These are phyloP conservation scores for Zygosaccharomyces sapae DNA, from an alignment of 1,139 yeast genomes.

Conservation along the genomic window DNA sequence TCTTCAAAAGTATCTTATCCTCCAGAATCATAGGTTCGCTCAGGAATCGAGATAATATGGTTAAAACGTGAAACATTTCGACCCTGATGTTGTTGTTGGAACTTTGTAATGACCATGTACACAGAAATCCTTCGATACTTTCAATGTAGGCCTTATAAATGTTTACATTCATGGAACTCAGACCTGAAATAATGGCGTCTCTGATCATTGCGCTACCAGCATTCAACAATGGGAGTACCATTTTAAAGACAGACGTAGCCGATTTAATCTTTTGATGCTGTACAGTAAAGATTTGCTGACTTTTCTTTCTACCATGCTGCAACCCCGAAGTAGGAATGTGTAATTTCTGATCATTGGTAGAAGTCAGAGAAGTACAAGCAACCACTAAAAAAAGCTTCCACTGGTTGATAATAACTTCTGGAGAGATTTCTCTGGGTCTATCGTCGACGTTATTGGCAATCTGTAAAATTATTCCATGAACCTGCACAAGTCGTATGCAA, in stretches of 20 bases:
- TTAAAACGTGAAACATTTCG: slow-evolving; percentile 73
- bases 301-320: slow-evolving; percentile 49
- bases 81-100: slow-evolving; percentile 50
- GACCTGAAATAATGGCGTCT: slow-evolving; percentile 81
- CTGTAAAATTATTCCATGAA: slow-evolving; percentile 73
- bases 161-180: slow-evolving; percentile 86
- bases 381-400: slow-evolving; percentile 87
- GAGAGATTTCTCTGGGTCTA: slow-evolving; percentile 44
- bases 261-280: slow-evolving; percentile 92
- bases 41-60: slow-evolving; percentile 65
- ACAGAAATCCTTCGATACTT: slow-evolving; percentile 61
- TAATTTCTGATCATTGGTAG: slow-evolving; percentile 77
- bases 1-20: slow-evolving; percentile 69
- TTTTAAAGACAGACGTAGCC: slow-evolving; percentile 81
- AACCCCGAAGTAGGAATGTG: slow-evolving; percentile 48
- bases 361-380: slow-evolving; percentile 87
- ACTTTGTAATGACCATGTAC: slow-evolving; percentile 51
- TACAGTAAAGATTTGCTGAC: slow-evolving; percentile 70
- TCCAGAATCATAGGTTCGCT: slow-evolving; percentile 48
- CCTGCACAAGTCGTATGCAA: slow-evolving; percentile 81
- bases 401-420: slow-evolving; percentile 75
- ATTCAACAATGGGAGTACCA: slow-evolving; percentile 78
- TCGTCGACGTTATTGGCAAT: slow-evolving; percentile 47
- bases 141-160: slow-evolving; percentile 80
- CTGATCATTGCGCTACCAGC: slow-evolving; percentile 68